phyloP scores from a whole-genome alignment of 306 rosid species.

The Coriaria nepalensis region DNA sequence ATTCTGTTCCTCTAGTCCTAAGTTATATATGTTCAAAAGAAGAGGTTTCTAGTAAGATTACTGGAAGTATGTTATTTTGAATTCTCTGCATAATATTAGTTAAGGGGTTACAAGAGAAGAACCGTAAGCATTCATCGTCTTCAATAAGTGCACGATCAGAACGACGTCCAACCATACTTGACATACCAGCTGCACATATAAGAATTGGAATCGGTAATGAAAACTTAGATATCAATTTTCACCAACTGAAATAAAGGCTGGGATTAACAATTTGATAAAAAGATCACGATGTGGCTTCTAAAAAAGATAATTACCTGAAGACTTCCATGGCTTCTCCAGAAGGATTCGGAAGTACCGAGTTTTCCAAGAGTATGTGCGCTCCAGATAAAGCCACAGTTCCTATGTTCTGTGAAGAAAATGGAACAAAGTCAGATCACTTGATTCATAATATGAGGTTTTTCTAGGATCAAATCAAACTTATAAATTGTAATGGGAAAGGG shows the following conservation, averaged over 20 bases:
- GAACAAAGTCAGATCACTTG: conserved; percentile 2
- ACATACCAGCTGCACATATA: conserved; percentile 53
- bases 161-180: conserved; percentile 85
- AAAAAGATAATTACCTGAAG: conserved; percentile 40
- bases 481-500: conserved; percentile 1
- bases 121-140: conserved; percentile 89
- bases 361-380: conserved; percentile 94
- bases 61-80: neutral
- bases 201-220: conserved; percentile 8
- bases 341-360: conserved; percentile 79
- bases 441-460: neutral
- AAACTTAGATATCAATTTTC: neutral
- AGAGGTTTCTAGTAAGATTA: conserved; percentile 1
- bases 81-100: no score
- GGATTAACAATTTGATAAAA: neutral
- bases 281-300: neutral
- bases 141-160: conserved; percentile 83
- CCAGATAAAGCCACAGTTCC: conserved; percentile 92
- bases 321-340: conserved; percentile 57
- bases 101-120: conserved; percentile 9
- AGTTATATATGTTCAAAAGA: neutral
- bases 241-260: neutral
- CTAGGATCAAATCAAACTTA: neutral
- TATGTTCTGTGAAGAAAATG: conserved; percentile 47
- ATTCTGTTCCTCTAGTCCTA: neutral